Percentiles rank a stretch among this genome's conserved stretches.
Conservation (phyloP, 1,284 basidiomycete genomes). For the Fistulina hepatica region DNA sequence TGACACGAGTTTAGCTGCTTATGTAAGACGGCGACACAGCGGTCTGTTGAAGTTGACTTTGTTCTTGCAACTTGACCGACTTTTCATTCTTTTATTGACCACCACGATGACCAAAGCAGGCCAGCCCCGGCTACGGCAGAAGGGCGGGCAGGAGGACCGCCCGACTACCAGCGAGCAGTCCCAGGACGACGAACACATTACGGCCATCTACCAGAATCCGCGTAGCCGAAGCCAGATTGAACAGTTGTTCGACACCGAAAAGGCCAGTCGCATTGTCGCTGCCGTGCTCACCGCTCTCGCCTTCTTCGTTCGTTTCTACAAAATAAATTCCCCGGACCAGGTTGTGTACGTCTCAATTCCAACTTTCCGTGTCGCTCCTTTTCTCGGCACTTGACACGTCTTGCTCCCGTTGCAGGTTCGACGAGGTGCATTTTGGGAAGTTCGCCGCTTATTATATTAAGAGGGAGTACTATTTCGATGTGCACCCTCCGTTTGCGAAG, state of each 20-base stretch:
- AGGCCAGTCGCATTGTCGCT: conserved; percentile 48
- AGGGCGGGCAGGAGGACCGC: no score
- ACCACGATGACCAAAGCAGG: no score
- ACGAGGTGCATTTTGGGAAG: conserved; percentile 95
- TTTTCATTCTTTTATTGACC: no score
- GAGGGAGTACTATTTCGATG: conserved; percentile 97
- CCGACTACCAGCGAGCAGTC: conserved; percentile 26
- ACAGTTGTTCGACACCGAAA: conserved; percentile 45
- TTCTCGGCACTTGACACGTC: conserved; percentile 3
- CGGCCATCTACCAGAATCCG: conserved; percentile 36
- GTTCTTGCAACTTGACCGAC: no score
- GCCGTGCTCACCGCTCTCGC: conserved; percentile 61
- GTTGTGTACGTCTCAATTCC: conserved; percentile 64
- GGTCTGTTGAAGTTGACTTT: no score
- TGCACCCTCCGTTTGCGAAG: conserved; percentile 95
- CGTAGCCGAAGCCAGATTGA: conserved; percentile 47
- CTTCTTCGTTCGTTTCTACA: conserved; percentile 80
- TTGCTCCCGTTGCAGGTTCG: conserved; percentile 50
- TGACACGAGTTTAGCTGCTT: no score
- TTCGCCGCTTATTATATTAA: conserved; percentile 88
- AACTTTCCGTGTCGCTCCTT: background rate
- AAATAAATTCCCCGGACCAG: conserved; percentile 88
- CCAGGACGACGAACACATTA: conserved; percentile 37
- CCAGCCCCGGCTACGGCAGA: no score
- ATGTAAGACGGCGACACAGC: no score